Base-by-base conservation (phyloP, 2,329 filamentous ascomycete genomes). In the Trichoderma arundinaceum region DNA sequence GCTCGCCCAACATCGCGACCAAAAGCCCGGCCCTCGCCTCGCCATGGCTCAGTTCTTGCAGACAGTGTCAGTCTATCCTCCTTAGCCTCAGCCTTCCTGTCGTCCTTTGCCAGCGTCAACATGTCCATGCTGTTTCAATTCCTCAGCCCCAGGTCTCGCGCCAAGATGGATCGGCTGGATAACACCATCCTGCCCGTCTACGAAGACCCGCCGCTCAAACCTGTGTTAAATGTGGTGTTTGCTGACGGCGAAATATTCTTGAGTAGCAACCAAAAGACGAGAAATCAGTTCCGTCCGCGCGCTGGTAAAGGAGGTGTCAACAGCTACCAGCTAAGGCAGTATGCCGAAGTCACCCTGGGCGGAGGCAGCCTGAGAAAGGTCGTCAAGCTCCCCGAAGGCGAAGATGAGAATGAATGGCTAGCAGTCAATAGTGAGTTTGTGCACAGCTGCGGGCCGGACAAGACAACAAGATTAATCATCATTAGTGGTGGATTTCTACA, bases 401-500 rank as follows among this genome's bases (percentile, higher is more conserved):
- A 99, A 77, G 95, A 99, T 76, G 86, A 96, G 80, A 96, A 97
- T 76, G 95, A 99, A 80, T 99, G 95, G 95, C 81, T 99, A 68
- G 95, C 95, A 33, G 95, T 99, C 72, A 99, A 99, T 81, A 91
- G 94, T 96, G 82, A 72, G 88, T 71, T 17, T n/a, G 33, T 7
- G 4, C 6, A 15, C 38, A 10, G 0, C 15, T 4, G 1, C 19
- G 8, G 15, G n/a, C 35, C 2, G 10, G 22, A 22, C 19, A 7
- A 39, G 19, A 22, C 5, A 17, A 7, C 44, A 39, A 12, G 2
- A 1, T 54, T 67, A 43, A 67, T 28, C 3, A 28, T 44, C 9
- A 19, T 28, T 71, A 97, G 94, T 99, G 82, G 95, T 99, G 82
- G 95, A 99, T 80, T 99, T 99, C 80, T 99, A 99, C 87, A 99